Evolutionary conservation across 2,329 filamentous ascomycete species (phyloP).

Genomic region (Monosporascus ibericus): DNA sequence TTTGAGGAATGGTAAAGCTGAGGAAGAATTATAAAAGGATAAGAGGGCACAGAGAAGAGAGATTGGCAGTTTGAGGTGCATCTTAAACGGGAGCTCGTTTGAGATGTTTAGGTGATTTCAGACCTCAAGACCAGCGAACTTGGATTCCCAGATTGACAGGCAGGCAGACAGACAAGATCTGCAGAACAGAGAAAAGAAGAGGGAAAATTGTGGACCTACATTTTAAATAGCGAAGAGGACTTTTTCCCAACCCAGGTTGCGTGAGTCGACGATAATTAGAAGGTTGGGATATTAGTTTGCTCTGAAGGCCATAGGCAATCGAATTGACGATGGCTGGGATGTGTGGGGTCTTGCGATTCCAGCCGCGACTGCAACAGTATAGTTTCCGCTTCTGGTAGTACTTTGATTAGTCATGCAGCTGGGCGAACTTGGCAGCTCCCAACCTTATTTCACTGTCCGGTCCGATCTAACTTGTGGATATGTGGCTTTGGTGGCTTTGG

Average conservation of each 20-base stretch:
- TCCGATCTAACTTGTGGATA: too few relatives aligned
- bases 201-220: slow-evolving; percentile 11
- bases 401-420: background rate
- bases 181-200: slow-evolving; percentile 2
- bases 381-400: background rate
- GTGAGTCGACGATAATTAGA: slow-evolving; percentile 23
- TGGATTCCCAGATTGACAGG: background rate
- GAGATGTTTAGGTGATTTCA: background rate
- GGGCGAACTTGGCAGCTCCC: too few relatives aligned
- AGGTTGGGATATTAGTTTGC: slow-evolving; percentile 9
- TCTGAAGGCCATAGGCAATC: background rate
- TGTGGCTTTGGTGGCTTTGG: too few relatives aligned
- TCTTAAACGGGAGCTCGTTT: slow-evolving; percentile 14
- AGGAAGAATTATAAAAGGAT: slow-evolving; percentile 12
- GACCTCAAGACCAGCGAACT: background rate
- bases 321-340: background rate
- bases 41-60: slow-evolving; percentile 20
- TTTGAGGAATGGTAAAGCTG: slow-evolving; percentile 23
- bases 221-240: background rate
- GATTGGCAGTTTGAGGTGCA: slow-evolving; percentile 21
- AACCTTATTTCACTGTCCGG: too few relatives aligned
- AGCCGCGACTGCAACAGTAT: background rate
- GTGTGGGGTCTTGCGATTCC: background rate
- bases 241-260: slow-evolving; percentile 30
- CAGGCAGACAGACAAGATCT: background rate